Evolutionary conservation across 73 alveolate genomes (phyloP), one percentile per base, ranked within the genome.

Genomic region (Symbiodinium natans): DNA sequence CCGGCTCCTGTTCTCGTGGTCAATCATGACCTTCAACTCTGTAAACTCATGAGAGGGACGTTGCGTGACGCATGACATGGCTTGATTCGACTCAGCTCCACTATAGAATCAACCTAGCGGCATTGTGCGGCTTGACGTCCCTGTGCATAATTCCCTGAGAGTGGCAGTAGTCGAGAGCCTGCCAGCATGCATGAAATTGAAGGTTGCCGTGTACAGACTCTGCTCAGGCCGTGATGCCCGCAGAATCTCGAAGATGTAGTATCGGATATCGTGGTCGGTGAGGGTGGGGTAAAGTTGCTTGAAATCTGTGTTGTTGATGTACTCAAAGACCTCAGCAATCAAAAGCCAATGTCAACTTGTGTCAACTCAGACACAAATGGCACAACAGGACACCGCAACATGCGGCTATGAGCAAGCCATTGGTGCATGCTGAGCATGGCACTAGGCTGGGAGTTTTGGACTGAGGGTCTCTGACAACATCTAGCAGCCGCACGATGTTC

Each of bases 91-190:
- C n/a, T n/a, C n/a, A n/a, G n/a, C n/a, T n/a, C n/a, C n/a, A n/a
- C n/a, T 8, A 10, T 48, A 48, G 63, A 17, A 48, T 17, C 10
- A 42, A 77, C 7, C 43, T 11, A 10, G 40, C 75, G 34, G 68
- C 99, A 94, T 99, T 99, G 99, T 99, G 99, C n/a, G 99, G 99
- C 99, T 99, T 99, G 36, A 99, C 99, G 98, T 99, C 99, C 93
- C 99, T 96, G 95, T 99, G 99, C 99, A 99, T 99, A 82, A 99
- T 99, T n/a, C 99, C 99, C 98, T 99, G 99, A 48, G 99, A 99
- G 99, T 99, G 99, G 94, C 99, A 99, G 99, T 99, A 99, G 99
- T 99, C 99, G 39, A 99, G 99, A 19, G 99, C 99, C 99, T 99
- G 93, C 21, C 73, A 21, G 52, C 80, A 63, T 63, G 13, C 34